Base-by-base conservation (phyloP, 139 green algal genomes). In the Chlamydomonas eustigma region DNA sequence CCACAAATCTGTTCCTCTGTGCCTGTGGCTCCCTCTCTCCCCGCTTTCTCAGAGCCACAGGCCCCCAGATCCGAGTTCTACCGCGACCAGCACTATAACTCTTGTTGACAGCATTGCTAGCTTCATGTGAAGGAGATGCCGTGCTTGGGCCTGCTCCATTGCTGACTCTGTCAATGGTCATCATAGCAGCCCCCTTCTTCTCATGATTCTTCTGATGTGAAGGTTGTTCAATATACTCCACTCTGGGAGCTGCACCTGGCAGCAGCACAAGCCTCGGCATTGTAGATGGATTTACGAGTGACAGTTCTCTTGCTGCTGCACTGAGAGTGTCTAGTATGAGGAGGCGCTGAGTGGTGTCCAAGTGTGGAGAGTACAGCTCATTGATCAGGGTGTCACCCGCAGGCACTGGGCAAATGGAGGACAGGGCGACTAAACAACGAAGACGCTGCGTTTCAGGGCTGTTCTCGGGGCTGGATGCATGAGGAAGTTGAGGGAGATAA, bases 321-420 rank as follows among this genome's bases (percentile, higher is more conserved):
- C 77, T 66, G 69, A 95, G 77, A 4, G 80, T 65, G 37, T 95
- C 88, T 64, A 96, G 75, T 1, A 95, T 76, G 44, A 91, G 68
- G 33, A 91, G 67, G 30, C 89, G 83, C 68, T 93, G 88, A 28
- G 85, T 83, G 28, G 86, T 71, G 83, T 94, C 90, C 37, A 93
- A 65, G 72, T 89, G 82, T 0, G 91, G 87, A 2, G 88, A 93
- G 74, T 91, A 96, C 1, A 93, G 39, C 80, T 93, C 85, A 0
- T 65, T 44, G 0, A 86, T 36, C 50, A 96, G 39, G 5, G 85
- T 81, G 22, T 82, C 74, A 1, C 91, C 88, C 0, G 52, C 83
- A 5, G 76, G 50, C 37, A 31, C 2, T 12, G 39, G 38, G 2
- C 25, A 65, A 30, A 38, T 5, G 4, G 38, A 6, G 33, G 22